A percentile compares a stretch with the other conserved stretches of the same genome.
Evolutionary conservation across 2,329 filamentous ascomycete species (phyloP).

Genomic region (Botrytis pseudocinerea): DNA sequence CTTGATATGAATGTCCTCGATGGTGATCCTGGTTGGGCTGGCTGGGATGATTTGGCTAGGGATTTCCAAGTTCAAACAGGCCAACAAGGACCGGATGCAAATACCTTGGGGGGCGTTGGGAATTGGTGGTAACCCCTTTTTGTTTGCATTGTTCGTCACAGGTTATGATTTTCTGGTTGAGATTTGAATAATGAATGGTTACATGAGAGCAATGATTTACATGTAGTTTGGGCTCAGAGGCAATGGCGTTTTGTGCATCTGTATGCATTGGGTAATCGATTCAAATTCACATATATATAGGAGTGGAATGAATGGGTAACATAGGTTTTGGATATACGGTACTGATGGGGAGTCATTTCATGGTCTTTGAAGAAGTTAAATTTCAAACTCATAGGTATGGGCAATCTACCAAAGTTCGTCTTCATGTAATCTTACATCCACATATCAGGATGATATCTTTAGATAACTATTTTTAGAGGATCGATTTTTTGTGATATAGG

Average conservation of each 20-base stretch:
- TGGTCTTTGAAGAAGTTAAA: background rate
- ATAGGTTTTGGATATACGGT: background rate
- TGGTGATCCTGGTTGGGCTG: conserved; percentile 39
- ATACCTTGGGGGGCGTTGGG: conserved; percentile 34
- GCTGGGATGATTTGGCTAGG: conserved; percentile 43
- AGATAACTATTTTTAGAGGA: background rate
- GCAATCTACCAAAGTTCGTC: background rate
- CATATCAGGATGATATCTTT: background rate
- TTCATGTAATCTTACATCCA: background rate
- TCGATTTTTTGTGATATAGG: background rate
- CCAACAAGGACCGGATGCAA: conserved; percentile 23
- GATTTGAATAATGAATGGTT: background rate
- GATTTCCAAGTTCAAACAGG: conserved; percentile 38
- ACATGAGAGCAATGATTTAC: background rate
- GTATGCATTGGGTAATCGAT: background rate
- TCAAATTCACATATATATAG: background rate
- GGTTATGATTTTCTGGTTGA: background rate
- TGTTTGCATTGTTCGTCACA: background rate
- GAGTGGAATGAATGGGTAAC: background rate
- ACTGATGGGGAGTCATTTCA: background rate
- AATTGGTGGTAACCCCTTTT: conserved; percentile 36
- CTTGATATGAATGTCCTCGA: conserved; percentile 38
- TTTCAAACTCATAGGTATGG: background rate
- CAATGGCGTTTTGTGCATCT: conserved; percentile 1
- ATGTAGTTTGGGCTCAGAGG: background rate